These are phyloP conservation scores for Anisodus tanguticus DNA, from an alignment of 257 asterid genomes.

Conservation along the genomic window DNA sequence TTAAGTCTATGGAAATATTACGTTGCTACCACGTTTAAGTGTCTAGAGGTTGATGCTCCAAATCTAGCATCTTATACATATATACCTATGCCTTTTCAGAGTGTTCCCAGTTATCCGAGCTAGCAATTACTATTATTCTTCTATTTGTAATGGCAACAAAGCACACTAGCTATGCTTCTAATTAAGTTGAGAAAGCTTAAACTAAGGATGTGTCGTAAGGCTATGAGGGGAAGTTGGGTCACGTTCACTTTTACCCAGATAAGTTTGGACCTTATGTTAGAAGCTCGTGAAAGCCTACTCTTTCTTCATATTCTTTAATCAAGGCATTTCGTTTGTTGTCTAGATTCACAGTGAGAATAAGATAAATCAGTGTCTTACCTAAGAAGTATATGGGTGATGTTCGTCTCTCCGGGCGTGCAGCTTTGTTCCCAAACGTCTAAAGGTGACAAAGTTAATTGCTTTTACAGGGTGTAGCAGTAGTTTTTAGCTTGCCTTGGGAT, in stretches of 20 bases:
- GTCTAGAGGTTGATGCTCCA: background rate
- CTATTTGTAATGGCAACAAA: background rate
- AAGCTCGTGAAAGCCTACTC: background rate
- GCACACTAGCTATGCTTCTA: background rate
- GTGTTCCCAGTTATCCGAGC: background rate
- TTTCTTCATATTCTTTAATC: no score
- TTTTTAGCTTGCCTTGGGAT: background rate
- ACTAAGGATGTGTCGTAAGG: background rate
- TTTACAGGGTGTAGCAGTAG: background rate
- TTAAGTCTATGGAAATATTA: background rate
- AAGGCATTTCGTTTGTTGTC: background rate
- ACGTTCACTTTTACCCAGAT: background rate
- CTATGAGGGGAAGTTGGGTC: background rate
- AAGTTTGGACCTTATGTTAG: background rate
- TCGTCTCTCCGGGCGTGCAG: no score
- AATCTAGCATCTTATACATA: background rate
- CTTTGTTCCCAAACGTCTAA: background rate
- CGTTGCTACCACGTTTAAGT: background rate
- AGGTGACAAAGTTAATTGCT: background rate
- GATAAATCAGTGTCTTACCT: background rate
- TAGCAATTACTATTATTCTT: no score
- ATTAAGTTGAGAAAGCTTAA: no score
- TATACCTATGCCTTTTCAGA: no score
- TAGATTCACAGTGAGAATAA: background rate
- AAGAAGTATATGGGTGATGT: no score